These are phyloP conservation scores for Ilyonectria robusta DNA, from an alignment of 2,329 filamentous ascomycete species.

Conservation along the genomic window DNA sequence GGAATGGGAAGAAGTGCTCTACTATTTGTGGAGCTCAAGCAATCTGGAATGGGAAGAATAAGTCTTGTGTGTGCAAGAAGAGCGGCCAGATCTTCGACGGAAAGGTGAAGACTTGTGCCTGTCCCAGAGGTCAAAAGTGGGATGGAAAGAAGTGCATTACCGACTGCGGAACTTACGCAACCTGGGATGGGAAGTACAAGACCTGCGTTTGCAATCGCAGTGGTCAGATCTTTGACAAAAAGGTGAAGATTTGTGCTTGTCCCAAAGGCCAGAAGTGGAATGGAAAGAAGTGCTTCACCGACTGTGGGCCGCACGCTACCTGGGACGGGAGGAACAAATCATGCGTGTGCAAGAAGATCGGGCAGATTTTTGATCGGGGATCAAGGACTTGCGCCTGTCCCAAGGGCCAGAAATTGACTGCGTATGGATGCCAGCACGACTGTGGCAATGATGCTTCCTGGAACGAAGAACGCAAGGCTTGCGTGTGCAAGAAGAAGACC, in stretches of 20 bases:
- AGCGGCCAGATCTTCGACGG: not conserved
- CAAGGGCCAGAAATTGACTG: not conserved
- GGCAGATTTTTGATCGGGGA: not conserved
- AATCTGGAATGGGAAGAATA: not conserved
- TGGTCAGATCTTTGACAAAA: not conserved
- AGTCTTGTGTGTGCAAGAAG: not conserved
- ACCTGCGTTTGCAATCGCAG: not conserved
- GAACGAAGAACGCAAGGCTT: not conserved
- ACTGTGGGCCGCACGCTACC: constrained; percentile 8
- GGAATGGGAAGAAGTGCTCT: not conserved
- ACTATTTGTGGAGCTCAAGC: not conserved
- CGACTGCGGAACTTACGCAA: not conserved
- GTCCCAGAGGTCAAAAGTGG: not conserved
- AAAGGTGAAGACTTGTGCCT: not conserved
- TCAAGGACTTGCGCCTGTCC: not conserved
- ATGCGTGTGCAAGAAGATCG: constrained; percentile 17
- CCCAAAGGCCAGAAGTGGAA: constrained; percentile 1
- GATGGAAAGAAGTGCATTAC: not conserved
- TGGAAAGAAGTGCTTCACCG: constrained; percentile 13
- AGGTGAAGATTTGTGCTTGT: not conserved
- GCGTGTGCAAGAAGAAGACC: not conserved
- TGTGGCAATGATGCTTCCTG: not conserved
- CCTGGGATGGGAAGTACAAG: not conserved
- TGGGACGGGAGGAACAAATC: constrained; percentile 5
- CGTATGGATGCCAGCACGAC: not conserved